Evolutionary conservation across 2,329 filamentous ascomycete species (phyloP).

Genomic region (Colletotrichum chrysophilum): DNA sequence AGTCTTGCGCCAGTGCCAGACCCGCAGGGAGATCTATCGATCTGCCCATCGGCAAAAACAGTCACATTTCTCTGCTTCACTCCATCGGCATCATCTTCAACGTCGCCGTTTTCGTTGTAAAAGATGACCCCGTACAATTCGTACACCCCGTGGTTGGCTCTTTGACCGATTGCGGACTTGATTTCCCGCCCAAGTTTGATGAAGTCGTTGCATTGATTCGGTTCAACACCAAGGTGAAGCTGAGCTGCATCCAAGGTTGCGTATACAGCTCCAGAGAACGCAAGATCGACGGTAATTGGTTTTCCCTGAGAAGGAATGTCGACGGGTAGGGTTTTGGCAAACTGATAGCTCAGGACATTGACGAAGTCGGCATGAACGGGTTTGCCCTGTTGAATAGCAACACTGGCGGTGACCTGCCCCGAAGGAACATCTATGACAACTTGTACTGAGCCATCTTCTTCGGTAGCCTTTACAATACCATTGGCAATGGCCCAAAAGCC

Average conservation of each 20-base stretch:
- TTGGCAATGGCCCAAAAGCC: constrained; percentile 27
- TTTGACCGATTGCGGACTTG: neutral
- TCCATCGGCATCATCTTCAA: neutral
- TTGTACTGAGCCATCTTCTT: neutral
- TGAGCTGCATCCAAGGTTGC: constrained; percentile 1
- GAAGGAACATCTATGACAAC: constrained; percentile 16
- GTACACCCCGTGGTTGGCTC: neutral
- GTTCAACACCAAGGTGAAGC: neutral
- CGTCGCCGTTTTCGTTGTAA: neutral
- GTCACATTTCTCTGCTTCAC: constrained; percentile 26
- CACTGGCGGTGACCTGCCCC: neutral
- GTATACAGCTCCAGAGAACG: constrained; percentile 11
- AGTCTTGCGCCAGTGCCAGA: constrained; percentile 28
- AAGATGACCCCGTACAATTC: constrained; percentile 16
- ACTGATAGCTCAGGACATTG: constrained; percentile 5
- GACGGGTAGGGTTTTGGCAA: neutral
- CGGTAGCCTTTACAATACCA: neutral
- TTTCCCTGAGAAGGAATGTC: neutral
- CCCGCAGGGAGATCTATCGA: constrained; percentile 30
- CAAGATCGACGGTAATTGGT: neutral
- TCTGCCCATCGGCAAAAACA: constrained; percentile 30
- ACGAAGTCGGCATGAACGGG: constrained; percentile 9
- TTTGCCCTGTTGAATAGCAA: neutral
- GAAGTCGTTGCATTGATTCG: neutral
- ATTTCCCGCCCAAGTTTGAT: constrained; percentile 10